phyloP scores from a whole-genome alignment of 2,329 filamentous ascomycete genomes.

The Colletotrichum gigasporum region DNA sequence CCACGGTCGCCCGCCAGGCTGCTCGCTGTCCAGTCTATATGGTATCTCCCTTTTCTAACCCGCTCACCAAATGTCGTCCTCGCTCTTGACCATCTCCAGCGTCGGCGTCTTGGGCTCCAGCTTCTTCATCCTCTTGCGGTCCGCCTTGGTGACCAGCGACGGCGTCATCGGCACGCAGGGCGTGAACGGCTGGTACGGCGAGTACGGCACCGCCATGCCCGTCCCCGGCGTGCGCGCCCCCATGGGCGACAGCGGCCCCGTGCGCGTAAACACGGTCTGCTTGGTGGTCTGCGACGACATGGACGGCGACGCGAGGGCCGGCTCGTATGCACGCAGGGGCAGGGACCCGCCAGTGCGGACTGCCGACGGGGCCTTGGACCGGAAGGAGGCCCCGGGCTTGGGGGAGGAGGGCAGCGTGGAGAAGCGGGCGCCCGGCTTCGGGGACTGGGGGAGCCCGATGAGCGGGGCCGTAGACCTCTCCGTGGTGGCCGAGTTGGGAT shows the following conservation, averaged over 20 bases:
- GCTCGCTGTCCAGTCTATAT: slow-evolving; percentile 24
- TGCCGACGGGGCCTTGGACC: slow-evolving; percentile 60
- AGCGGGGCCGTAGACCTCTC: slow-evolving; percentile 61
- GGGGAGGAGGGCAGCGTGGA: slow-evolving; percentile 58
- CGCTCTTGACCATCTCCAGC: slow-evolving; percentile 67
- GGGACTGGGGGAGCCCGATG: slow-evolving; percentile 60
- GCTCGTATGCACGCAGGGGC: slow-evolving; percentile 70
- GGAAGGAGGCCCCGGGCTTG: slow-evolving; percentile 59
- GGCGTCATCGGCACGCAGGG: slow-evolving; percentile 81
- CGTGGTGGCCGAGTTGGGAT: slow-evolving; percentile 62
- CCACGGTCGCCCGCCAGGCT: slow-evolving; percentile 26
- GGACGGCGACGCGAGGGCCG: slow-evolving; percentile 61
- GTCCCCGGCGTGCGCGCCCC: slow-evolving; percentile 71
- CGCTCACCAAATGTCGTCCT: slow-evolving; percentile 72
- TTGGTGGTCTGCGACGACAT: slow-evolving; percentile 61
- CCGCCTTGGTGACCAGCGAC: slow-evolving; percentile 75
- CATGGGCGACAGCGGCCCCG: slow-evolving; percentile 61
- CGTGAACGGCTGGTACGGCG: slow-evolving; percentile 82
- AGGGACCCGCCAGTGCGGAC: slow-evolving; percentile 66
- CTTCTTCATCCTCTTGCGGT: slow-evolving; percentile 75
- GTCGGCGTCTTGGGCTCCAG: slow-evolving; percentile 71
- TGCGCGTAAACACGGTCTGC: slow-evolving; percentile 72
- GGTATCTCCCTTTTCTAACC: slow-evolving; percentile 23
- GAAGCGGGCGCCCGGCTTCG: slow-evolving; percentile 47
- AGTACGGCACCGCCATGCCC: slow-evolving; percentile 73